Evolutionary conservation across 208 protist genomes (phyloP).

Genomic region (Crithidia acanthocephali): DNA sequence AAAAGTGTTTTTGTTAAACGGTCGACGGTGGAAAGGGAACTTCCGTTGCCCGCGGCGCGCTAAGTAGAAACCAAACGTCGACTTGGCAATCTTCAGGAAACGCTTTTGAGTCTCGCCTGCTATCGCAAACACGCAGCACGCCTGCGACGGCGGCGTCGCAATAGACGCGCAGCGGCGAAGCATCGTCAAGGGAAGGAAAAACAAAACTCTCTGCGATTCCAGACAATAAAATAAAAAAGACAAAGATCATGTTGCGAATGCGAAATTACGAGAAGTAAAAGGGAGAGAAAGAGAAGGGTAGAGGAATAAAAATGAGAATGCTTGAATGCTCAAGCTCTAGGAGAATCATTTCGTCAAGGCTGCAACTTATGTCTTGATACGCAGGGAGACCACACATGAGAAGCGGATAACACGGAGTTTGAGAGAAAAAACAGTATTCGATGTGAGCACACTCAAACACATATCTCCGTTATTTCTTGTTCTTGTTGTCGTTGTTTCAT

Average conservation of each 20-base stretch:
- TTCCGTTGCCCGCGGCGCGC: conserved; percentile 81
- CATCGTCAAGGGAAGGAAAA: conserved; percentile 24
- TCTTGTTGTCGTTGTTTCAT: too few species aligned
- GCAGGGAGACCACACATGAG: too few species aligned
- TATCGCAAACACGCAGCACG: conserved; percentile 5
- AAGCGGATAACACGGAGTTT: too few species aligned
- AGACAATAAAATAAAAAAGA: not conserved
- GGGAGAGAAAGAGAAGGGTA: conserved; percentile 17
- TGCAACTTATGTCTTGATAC: too few species aligned
- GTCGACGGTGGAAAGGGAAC: conserved; percentile 80
- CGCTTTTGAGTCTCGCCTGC: conserved; percentile 51
- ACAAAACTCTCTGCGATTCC: not conserved
- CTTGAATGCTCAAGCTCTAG: not conserved
- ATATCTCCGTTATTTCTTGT: too few species aligned
- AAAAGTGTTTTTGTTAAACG: conserved; percentile 87
- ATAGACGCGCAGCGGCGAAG: conserved; percentile 41
- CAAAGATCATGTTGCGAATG: not conserved
- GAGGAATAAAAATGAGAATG: not conserved
- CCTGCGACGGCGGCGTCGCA: conserved; percentile 9
- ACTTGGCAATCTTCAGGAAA: conserved; percentile 91
- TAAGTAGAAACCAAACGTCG: conserved; percentile 89
- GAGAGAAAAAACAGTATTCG: too few species aligned
- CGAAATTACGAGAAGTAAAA: conserved; percentile 1
- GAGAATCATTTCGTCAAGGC: too few species aligned
- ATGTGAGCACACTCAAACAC: too few species aligned